Evolutionary conservation across 2,329 filamentous ascomycete species (phyloP).

Genomic region (Fusarium decemcellulare): DNA sequence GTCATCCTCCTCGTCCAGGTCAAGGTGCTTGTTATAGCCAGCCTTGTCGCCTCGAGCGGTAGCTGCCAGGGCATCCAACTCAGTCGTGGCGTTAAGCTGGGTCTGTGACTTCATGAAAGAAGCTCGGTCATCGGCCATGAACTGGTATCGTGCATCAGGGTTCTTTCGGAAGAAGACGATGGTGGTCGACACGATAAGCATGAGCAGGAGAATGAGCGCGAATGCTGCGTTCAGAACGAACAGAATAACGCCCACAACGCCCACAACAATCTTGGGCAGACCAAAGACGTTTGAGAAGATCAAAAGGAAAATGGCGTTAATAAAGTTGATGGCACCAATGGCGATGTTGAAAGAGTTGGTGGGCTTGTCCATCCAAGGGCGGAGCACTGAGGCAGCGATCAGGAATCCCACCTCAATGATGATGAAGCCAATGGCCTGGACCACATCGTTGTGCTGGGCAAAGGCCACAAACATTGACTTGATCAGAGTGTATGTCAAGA

Average conservation of each 20-base stretch:
- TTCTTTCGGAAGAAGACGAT: slow-evolving; percentile 91
- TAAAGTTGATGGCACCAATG: slow-evolving; percentile 90
- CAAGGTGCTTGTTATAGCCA: slow-evolving; percentile 60
- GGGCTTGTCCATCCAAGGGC: slow-evolving; percentile 99
- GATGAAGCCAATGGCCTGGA: slow-evolving; percentile 86
- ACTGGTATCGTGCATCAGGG: slow-evolving; percentile 94
- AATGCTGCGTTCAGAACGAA: slow-evolving; percentile 91
- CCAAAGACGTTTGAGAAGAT: slow-evolving; percentile 91
- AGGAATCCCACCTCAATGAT: slow-evolving; percentile 86
- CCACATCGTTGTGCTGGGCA: slow-evolving; percentile 77
- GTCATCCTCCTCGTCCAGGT: slow-evolving; percentile 60
- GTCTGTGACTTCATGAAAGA: slow-evolving; percentile 98
- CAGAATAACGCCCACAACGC: slow-evolving; percentile 90
- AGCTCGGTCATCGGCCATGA: slow-evolving; percentile 95
- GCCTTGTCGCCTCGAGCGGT: slow-evolving; percentile 89
- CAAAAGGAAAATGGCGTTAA: slow-evolving; percentile 90
- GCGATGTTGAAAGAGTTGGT: slow-evolving; percentile 97
- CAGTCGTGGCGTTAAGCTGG: slow-evolving; percentile 81
- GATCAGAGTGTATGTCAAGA: slow-evolving; percentile 83
- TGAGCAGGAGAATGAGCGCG: slow-evolving; percentile 83
- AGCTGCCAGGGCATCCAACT: slow-evolving; percentile 90
- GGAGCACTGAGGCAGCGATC: slow-evolving; percentile 82
- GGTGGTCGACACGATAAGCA: slow-evolving; percentile 75
- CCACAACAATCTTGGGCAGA: slow-evolving; percentile 85
- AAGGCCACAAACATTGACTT: slow-evolving; percentile 93